Evolutionary conservation across 2,329 filamentous ascomycete genomes (phyloP), one percentile per base, ranked within the genome.

Genomic region (Cladosporium sp.): DNA sequence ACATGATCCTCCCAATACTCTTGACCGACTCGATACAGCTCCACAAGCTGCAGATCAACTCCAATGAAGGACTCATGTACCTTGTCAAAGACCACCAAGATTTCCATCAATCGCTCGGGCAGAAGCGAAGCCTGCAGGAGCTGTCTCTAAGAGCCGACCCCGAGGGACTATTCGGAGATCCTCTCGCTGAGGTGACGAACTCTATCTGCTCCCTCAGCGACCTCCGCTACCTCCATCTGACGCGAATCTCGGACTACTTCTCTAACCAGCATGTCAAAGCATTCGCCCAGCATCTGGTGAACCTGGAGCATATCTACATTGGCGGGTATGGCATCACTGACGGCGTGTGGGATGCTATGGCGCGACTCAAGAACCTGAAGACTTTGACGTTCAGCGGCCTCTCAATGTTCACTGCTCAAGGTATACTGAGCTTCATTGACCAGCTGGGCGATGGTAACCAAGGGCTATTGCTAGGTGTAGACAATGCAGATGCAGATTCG

Each of bases 281-380:
- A 2, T 78, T 90, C 18, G 79, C 83, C 26, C 66, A 73, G 1
- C 73, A 78, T 11, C 75, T 88, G 11, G 75, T 75, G 0, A 72
- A 79, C 18, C 79, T 91, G 0, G 85, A 88, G 68, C 82, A 85
- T 14, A 75, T 90, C 16, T 82, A 79, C 53, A 82, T 89, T 58
- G 83, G 81, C 51, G 87, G 87, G 10, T 79, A 82, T 51, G 83
- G 84, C 18, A 75, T 85, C 25, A 80, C 83, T 5, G 83, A 87
- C 66, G 78, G 80, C 25, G 76, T 84, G 13, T 79, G 83, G 64
- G 72, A 73, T 36, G 71, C 74, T 3, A 72, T 87, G 14, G 79
- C 83, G 13, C 73, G 73, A 6, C 76, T 89, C 51, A 73, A 73
- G 3, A 78, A 82, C 34, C 76, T 90, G 39, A 83, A 81, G 54